Base-by-base conservation (phyloP, 805 yeast genomes). In the Lipomyces starkeyi region DNA sequence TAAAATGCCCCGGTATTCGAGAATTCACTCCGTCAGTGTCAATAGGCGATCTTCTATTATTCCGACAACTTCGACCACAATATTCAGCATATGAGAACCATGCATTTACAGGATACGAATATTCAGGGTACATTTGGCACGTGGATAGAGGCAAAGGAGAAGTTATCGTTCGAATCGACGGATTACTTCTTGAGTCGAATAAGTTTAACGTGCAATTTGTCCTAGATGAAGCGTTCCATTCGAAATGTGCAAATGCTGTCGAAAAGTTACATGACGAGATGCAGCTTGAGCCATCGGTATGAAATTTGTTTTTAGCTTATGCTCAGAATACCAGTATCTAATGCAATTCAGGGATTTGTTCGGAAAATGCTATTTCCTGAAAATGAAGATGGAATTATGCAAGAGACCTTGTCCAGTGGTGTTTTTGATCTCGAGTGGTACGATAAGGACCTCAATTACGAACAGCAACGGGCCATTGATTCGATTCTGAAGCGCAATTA, bases 21-120 rank as follows among this genome's bases (percentile, higher is more conserved):
- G 72, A 69, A 34, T 69, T 65, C 47, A 67, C 72, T 4, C 70
- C 72, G 11, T 37, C 59, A 11, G 72, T 67, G 20, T 27, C 47
- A 27, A 64, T 67, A 5, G 72, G 72, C 14, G 68, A 69, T 59
- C 25, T 57, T 6, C 29, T 69, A 4, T 29, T 27, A 3, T 63
- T 66, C 22, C 59, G 72, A 1, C 71, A 68, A 49, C 56, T 67
- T 29, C 61, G 71, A 25, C 71, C 71, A 7, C 66, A 63, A 25
- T 67, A 27, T 8, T 52, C 70, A 3, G 49, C 68, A 2, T 59
- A 60, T 35, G 62, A 58, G 3, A 47, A n/a, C 14, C 52, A 17
- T n/a, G 58, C 71, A 11, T 69, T 64, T 49, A 63, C 71, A 4
- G 72, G 72, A 8, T 52, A 40, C 29, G 61, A 62, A 25, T 34